phyloP scores from a whole-genome alignment of 345 rosid genomes.

The Ailanthus altissimus region DNA sequence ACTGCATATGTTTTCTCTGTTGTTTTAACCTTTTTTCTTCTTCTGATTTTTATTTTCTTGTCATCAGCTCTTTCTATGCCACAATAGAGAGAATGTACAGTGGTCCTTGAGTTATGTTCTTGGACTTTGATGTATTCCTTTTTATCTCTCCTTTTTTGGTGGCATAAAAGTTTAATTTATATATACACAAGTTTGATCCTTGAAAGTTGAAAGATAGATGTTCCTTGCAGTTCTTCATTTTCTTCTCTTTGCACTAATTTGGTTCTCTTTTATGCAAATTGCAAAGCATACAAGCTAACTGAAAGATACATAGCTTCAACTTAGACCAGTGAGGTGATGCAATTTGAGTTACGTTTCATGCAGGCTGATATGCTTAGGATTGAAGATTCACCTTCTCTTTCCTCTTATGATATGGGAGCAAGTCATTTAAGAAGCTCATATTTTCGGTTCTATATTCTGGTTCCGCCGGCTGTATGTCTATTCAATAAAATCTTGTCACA shows the following conservation, averaged over 20 bases:
- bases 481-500: too few relatives aligned
- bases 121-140: slow-evolving; percentile 17
- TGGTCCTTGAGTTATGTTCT: slow-evolving; percentile 19
- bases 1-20: slow-evolving; percentile 5
- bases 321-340: background rate
- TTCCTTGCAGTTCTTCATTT: background rate
- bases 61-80: slow-evolving; percentile 25
- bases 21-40: background rate
- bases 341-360: background rate
- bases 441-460: background rate
- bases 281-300: background rate
- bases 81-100: slow-evolving; percentile 37
- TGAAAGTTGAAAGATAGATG: slow-evolving; percentile 7
- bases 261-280: background rate
- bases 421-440: background rate
- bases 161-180: slow-evolving; percentile 29
- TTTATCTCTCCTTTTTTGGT: slow-evolving; percentile 20
- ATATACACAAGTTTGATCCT: slow-evolving; percentile 26
- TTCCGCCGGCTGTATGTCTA: too few relatives aligned
- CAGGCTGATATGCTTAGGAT: background rate
- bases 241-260: background rate
- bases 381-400: background rate
- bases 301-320: background rate
- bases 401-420: background rate
- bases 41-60: slow-evolving; percentile 13